Base-by-base conservation (phyloP, 1,284 basidiomycete genomes). In the Erythrobasidium hasegawianum region DNA sequence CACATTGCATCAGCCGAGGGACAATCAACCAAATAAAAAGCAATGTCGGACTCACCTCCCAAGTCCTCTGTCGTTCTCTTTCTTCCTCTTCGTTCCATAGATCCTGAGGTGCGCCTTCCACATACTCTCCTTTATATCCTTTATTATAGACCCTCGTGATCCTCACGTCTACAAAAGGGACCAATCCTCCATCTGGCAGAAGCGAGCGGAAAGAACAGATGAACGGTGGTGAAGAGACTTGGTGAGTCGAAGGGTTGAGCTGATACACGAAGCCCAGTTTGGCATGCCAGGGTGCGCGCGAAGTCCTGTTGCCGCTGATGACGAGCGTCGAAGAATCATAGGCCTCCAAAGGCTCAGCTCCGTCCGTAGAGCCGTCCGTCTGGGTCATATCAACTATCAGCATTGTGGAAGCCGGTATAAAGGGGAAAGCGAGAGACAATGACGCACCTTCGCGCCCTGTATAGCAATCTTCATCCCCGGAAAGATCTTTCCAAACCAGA, bases 391-490 rank as follows among this genome's bases (percentile, higher is more conserved):
- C 13, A 18, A 13, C 39, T 13, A 27, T 64, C 50, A 33, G 33
- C 33, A 33, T 11, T n/a, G n/a, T n/a, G n/a, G n/a, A n/a, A n/a
- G n/a, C n/a, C n/a, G n/a, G n/a, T n/a, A n/a, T n/a, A n/a, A n/a
- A n/a, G n/a, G n/a, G n/a, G n/a, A n/a, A n/a, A n/a, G n/a, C n/a
- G n/a, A n/a, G n/a, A n/a, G n/a, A n/a, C n/a, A n/a, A 22, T 27
- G 24, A 26, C 24, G 2, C 43, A 93, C 91, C 79, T 82, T 86
- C 5, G 92, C 89, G 26, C 90, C 89, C 11, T 84, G 81, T 47
- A 94, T 80, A 2, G 84, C 86, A 18, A 98, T 81, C 80, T 98
- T 98, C 68, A 86, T 81, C 0, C 95, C 95, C 0, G 88, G 79
- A 26, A 80, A 79, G 53, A 98, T 82, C 50, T 82, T 81, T 0